phyloP scores from a whole-genome alignment of 176 grass and related monocot species.

The Stipa capillata region DNA sequence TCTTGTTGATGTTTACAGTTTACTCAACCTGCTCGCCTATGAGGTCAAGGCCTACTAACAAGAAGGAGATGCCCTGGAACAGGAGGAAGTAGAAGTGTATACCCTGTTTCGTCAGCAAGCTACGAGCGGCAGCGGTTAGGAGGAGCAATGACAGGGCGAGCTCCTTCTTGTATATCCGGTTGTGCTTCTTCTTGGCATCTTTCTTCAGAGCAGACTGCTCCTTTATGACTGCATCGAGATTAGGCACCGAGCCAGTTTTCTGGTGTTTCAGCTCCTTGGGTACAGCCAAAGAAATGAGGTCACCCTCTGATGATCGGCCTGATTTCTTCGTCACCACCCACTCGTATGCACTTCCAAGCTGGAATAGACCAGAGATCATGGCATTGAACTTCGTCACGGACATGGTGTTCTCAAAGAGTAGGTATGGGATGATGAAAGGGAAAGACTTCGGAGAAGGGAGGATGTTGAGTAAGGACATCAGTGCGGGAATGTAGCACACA shows the following conservation, averaged over 20 bases:
- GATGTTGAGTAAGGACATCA: slow-evolving; percentile 86
- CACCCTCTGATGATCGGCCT: slow-evolving; percentile 75
- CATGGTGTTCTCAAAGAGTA: slow-evolving; percentile 99
- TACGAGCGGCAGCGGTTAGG: slow-evolving; percentile 71
- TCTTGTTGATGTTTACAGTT: slow-evolving; percentile 25
- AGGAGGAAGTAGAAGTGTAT: slow-evolving; percentile 99
- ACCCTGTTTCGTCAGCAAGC: slow-evolving; percentile 88
- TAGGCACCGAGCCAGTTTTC: slow-evolving; percentile 41
- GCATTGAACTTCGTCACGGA: slow-evolving; percentile 99
- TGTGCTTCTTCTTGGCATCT: slow-evolving; percentile 73
- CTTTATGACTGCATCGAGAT: slow-evolving; percentile 44
- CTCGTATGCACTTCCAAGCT: slow-evolving; percentile 84
- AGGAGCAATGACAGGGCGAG: slow-evolving; percentile 78
- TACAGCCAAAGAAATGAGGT: slow-evolving; percentile 50
- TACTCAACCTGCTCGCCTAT: slow-evolving; percentile 94
- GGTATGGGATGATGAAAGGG: slow-evolving; percentile 93
- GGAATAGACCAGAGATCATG: slow-evolving; percentile 94
- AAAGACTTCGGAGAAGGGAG: slow-evolving; percentile 74
- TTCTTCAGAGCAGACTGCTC: slow-evolving; percentile 29
- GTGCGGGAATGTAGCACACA: slow-evolving; percentile 84
- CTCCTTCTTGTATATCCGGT: slow-evolving; percentile 97
- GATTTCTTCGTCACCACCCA: slow-evolving; percentile 99
- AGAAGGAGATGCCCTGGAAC: slow-evolving; percentile 95
- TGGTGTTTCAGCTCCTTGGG: slow-evolving; percentile 38
- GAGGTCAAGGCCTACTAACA: slow-evolving; percentile 93